Percentiles rank a stretch among this genome's conserved stretches.
These are phyloP conservation scores for Azolla pinnata DNA, from an alignment of 75 land plant species.

Conservation along the genomic window DNA sequence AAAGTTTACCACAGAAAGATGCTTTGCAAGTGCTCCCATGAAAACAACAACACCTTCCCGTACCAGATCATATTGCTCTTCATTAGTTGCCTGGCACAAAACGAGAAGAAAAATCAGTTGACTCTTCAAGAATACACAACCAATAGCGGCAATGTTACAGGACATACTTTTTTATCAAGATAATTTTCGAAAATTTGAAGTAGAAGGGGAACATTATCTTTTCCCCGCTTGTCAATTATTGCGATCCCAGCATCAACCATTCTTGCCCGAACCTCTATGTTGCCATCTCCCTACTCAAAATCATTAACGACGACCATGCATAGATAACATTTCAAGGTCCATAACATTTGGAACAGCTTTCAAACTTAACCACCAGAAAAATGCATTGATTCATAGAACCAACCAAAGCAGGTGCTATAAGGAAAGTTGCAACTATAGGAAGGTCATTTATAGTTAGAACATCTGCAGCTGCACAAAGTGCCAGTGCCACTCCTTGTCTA, in stretches of 20 bases:
- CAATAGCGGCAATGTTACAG: background rate
- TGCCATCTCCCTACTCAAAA: conserved; percentile 70
- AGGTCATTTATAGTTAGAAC: conserved; percentile 74
- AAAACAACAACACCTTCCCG: conserved; percentile 97
- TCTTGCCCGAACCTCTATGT: conserved; percentile 72
- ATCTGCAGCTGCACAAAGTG: conserved; percentile 85
- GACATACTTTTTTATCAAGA: conserved; percentile 74
- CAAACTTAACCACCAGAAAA: background rate
- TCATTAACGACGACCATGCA: too few relatives aligned
- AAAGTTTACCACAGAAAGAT: conserved; percentile 52
- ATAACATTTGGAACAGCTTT: background rate
- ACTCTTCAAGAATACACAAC: background rate
- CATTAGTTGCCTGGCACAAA: conserved; percentile 66
- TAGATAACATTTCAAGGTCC: background rate
- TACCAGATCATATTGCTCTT: conserved; percentile 90
- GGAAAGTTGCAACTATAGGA: conserved; percentile 84
- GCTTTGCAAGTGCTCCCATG: conserved; percentile 95
- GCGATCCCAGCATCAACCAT: conserved; percentile 95
- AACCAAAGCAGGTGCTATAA: conserved; percentile 93
- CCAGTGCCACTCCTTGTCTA: conserved; percentile 89
- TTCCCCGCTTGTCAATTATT: conserved; percentile 92
- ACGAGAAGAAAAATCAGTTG: background rate
- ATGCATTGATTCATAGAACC: conserved; percentile 6
- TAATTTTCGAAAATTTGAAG: conserved; percentile 96
- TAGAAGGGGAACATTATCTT: conserved; percentile 61